Evolutionary conservation across 257 asterid species (phyloP).

Genomic region (Linderniella brevidens): DNA sequence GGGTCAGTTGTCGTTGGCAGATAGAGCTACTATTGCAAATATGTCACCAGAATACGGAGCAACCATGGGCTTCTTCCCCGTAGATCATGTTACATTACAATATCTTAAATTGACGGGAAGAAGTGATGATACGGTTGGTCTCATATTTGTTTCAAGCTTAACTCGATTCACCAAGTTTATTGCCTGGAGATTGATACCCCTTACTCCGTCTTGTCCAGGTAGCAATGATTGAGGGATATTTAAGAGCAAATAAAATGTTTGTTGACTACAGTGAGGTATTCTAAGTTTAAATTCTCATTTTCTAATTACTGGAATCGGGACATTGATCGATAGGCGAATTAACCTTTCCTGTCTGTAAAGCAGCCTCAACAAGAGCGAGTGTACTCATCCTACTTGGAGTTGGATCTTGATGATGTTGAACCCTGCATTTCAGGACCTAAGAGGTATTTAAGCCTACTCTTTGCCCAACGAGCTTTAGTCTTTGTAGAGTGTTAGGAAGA

Average conservation of each 20-base stretch:
- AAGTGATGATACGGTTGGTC: conserved; percentile 59
- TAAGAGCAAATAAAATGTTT: conserved; percentile 72
- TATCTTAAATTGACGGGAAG: conserved; percentile 79
- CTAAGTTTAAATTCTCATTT: too few relatives aligned
- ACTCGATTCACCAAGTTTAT: background rate
- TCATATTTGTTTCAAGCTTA: background rate
- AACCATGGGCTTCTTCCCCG: conserved; percentile 97
- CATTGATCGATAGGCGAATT: too few relatives aligned
- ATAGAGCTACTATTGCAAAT: conserved; percentile 90
- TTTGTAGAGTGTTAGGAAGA: too few relatives aligned
- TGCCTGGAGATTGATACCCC: background rate
- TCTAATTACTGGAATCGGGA: background rate
- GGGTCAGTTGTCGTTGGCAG: conserved; percentile 66
- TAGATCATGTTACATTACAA: conserved; percentile 71
- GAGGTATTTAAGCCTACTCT: too few relatives aligned
- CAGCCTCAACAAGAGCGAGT: conserved; percentile 78
- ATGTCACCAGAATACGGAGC: conserved; percentile 98
- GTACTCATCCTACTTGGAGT: conserved; percentile 61
- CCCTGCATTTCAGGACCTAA: conserved; percentile 93
- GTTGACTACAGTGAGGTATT: conserved; percentile 79
- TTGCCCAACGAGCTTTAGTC: too few relatives aligned
- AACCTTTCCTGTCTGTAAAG: too few relatives aligned
- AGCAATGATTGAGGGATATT: conserved; percentile 70
- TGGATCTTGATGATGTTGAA: conserved; percentile 58
- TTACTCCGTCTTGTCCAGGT: conserved; percentile 31